phyloP scores from a whole-genome alignment of 2,329 filamentous ascomycete species.

The Epichloe gansuensis region DNA sequence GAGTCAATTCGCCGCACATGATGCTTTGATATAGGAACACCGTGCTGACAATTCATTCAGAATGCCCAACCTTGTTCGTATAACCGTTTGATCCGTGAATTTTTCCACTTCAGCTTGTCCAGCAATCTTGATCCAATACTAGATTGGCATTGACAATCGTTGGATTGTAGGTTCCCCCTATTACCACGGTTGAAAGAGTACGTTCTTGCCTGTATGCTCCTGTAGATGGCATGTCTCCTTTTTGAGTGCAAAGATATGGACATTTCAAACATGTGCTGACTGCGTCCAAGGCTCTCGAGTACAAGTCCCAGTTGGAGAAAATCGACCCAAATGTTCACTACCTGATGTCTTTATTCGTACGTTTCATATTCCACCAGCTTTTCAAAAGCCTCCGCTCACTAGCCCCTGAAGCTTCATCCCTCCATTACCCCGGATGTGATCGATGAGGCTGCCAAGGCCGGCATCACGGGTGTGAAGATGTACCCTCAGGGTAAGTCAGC shows the following conservation, averaged over 20 bases:
- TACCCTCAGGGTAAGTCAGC: conserved; percentile 37
- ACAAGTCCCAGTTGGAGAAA: conserved; percentile 46
- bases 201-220: conserved; percentile 1
- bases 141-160: neutral
- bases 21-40: neutral
- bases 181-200: conserved; percentile 39
- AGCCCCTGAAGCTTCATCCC: conserved; percentile 34
- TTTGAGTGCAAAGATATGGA: neutral
- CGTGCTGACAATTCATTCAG: conserved; percentile 1
- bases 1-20: neutral
- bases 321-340: conserved; percentile 51
- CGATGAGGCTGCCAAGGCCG: conserved; percentile 56
- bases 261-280: conserved; percentile 1
- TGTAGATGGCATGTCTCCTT: no score
- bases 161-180: conserved; percentile 33
- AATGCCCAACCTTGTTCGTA: conserved; percentile 47
- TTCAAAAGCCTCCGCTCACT: neutral
- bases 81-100: neutral
- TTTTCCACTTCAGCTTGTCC: neutral
- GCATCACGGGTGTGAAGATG: conserved; percentile 59
- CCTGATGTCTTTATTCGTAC: conserved; percentile 45
- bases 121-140: neutral
- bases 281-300: conserved; percentile 47
- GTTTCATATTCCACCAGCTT: neutral
- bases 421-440: conserved; percentile 57